A percentile compares a stretch with the other conserved stretches of the same genome.
phyloP scores from a whole-genome alignment of 2,329 filamentous ascomycete genomes.

The Ramichloridium luteum region DNA sequence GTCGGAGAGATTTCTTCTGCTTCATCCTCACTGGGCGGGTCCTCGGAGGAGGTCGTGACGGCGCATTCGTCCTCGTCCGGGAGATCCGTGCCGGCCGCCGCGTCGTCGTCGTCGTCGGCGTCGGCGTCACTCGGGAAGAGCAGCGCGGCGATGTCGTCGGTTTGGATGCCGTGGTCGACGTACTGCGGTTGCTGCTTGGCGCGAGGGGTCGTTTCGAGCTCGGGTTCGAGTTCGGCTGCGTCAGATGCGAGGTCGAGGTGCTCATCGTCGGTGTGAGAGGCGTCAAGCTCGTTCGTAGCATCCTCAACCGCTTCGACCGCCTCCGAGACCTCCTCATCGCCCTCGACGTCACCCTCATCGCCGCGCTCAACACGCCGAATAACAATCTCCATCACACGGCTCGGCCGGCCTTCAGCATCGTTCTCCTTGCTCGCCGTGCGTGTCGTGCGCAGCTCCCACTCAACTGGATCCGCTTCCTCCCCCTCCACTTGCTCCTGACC shows the following conservation, averaged over 20 bases:
- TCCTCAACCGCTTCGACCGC: too few relatives aligned
- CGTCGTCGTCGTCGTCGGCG: conserved; percentile 5
- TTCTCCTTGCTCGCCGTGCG: too few relatives aligned
- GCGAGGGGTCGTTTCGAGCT: conserved; percentile 6
- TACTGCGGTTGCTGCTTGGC: conserved; percentile 2
- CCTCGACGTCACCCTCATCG: too few relatives aligned
- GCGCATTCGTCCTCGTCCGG: conserved; percentile 16
- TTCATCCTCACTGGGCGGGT: conserved; percentile 10
- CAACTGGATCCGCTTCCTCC: too few relatives aligned
- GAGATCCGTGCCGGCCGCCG: conserved; percentile 8
- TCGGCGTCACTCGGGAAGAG: conserved; percentile 3
- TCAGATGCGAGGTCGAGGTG: conserved; percentile 5
- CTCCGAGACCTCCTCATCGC: too few relatives aligned
- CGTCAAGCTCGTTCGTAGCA: too few relatives aligned
- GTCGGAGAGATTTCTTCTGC: conserved; percentile 10
- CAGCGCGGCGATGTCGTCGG: conserved; percentile 1
- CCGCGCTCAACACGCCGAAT: too few relatives aligned
- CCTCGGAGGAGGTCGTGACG: conserved; percentile 16
- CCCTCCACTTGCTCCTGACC: too few relatives aligned
- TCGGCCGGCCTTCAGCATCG: too few relatives aligned
- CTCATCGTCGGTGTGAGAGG: conserved; percentile 3
- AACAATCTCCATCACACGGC: too few relatives aligned
- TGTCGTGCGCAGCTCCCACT: too few relatives aligned
- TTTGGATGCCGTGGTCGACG: conserved; percentile 5
- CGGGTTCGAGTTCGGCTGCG: too few relatives aligned